Percentiles rank a stretch among this genome's conserved stretches.
Evolutionary conservation across 2,329 filamentous ascomycete genomes (phyloP).

Genomic region (Cytospora paraplurivora): DNA sequence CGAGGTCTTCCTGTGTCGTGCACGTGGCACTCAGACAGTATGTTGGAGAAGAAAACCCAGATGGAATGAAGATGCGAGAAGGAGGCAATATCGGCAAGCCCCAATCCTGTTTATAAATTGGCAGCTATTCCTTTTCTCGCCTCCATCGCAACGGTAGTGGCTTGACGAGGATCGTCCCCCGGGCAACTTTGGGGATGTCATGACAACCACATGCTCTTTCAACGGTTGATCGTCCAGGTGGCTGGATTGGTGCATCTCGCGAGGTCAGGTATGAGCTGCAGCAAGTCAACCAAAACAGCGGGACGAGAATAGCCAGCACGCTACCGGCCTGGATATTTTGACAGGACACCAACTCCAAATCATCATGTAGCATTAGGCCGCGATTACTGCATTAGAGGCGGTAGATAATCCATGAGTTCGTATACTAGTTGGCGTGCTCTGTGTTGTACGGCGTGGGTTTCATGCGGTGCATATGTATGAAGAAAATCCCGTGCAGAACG

Average conservation of each 20-base stretch:
- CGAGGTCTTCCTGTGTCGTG: too few relatives aligned
- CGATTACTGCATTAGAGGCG: neutral
- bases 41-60: neutral
- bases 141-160: neutral
- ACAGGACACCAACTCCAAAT: neutral
- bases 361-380: neutral
- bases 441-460: slow-evolving; percentile 8
- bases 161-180: slow-evolving; percentile 3
- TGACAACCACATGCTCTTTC: slow-evolving; percentile 8
- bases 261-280: neutral
- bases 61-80: neutral
- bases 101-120: slow-evolving; percentile 7
- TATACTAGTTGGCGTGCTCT: slow-evolving; percentile 14
- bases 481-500: slow-evolving; percentile 8
- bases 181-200: neutral
- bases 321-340: neutral
- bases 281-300: neutral
- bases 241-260: slow-evolving; percentile 4
- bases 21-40: too few relatives aligned
- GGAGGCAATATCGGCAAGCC: slow-evolving; percentile 9
- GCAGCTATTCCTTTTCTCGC: neutral
- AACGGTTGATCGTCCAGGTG: slow-evolving; percentile 2
- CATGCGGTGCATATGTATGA: slow-evolving; percentile 16
- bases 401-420: slow-evolving; percentile 8
- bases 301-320: too few relatives aligned